Evolutionary conservation across 805 yeast species (phyloP), one percentile per base, ranked within the genome.

Genomic region (Monosporozyma yasuniensis): DNA sequence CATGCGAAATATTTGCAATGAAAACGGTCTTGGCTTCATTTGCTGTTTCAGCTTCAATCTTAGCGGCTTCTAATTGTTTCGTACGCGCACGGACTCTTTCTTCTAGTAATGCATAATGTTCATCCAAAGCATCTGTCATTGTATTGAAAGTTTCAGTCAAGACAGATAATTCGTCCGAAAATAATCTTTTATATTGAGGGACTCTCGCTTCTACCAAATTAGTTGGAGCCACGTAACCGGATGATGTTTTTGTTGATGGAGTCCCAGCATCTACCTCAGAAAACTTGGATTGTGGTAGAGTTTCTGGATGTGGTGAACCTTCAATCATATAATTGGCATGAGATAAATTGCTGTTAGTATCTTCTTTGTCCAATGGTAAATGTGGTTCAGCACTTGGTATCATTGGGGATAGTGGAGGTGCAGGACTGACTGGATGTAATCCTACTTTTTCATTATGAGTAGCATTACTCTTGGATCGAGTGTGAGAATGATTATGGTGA

Each of bases 1-100:
- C 99, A 65, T 88, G 96, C 0, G 96, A 87, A 16, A 88, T 89
- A 57, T 90, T 87, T 2, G 96, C 96, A 59, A 88, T 83, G 63
- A 88, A 88, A 6, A 87, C 89, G 6, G 98, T 90, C 62, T 93
- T 93, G 2, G 98, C 96, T 58, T 93, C 97, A 65, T 91, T 91
- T 0, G 99, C 99, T 27, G 84, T 80, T 68, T 91, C 97, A 0
- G 96, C 97, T 62, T 84, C 86, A 28, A 84, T 77, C 58, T 87
- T 86, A 9, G 96, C 93, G 1, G 83, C 83, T 65, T 90, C 96
- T 43, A 91, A 73, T 65, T 91, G 96, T 59, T 79, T 81, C 0
- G 98, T 91, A 61, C 98, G 76, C 35, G 83, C 82, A 47, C 80
- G 75, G 16, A 91, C 98, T 54, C 97, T 77, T 56, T 87, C 96